Evolutionary conservation across 176 grass and related monocot genomes (phyloP).

Genomic region (Urochloa ruziziensis): DNA sequence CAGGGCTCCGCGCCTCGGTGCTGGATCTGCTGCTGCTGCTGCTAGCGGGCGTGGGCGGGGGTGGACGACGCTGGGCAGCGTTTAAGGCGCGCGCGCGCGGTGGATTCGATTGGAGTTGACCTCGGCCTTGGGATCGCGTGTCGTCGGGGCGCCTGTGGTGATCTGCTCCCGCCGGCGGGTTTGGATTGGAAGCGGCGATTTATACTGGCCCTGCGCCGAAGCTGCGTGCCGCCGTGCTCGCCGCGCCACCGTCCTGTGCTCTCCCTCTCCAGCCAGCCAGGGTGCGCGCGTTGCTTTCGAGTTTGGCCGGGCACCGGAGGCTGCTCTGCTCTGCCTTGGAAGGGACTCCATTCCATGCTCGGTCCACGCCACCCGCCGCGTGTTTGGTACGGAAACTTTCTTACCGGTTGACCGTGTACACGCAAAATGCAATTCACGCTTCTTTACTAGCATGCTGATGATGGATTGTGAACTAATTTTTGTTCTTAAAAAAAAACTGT

Average conservation of each 20-base stretch:
- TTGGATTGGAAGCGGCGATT: too few relatives aligned
- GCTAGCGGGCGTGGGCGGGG: background rate
- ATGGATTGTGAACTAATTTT: conserved; percentile 5
- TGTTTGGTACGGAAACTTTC: background rate
- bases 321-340: too few relatives aligned
- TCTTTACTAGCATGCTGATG: background rate
- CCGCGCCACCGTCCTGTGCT: background rate
- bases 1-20: conserved; percentile 36
- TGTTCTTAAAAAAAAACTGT: too few relatives aligned
- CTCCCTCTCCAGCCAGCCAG: too few relatives aligned
- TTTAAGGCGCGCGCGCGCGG: background rate
- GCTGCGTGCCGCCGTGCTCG: background rate
- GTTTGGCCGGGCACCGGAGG: too few relatives aligned
- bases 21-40: conserved; percentile 32
- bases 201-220: background rate
- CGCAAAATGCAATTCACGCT: too few relatives aligned
- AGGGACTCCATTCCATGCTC: background rate
- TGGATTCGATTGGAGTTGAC: conserved; percentile 33
- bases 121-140: conserved; percentile 5
- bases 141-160: background rate
- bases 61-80: background rate
- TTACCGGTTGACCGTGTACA: background rate
- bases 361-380: background rate
- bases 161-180: background rate
- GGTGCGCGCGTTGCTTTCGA: too few relatives aligned